Base-by-base conservation (phyloP, 1,139 yeast species). In the Candida labiduridarum region DNA sequence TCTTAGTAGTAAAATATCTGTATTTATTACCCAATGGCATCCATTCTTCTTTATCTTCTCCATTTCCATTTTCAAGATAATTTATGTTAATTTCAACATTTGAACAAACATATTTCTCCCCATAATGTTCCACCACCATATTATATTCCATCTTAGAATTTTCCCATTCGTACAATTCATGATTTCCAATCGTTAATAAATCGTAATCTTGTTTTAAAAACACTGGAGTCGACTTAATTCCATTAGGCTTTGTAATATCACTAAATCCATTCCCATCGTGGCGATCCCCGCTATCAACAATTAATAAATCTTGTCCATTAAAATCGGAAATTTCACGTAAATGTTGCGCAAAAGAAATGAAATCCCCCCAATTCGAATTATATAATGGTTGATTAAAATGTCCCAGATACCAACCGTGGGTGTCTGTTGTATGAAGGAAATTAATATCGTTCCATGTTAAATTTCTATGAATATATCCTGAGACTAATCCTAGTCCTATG, bases 401-500 rank as follows among this genome's bases (percentile, higher is more conserved):
- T 0, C 98, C 97, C 4, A 92, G 83, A 54, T 87, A 82, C 98
- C 98, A 94, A 0, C 94, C 95, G 65, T 94, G 99, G 2, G 97
- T 92, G 60, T 94, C 99, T 0, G 98, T 94, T 1, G 98, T 91
- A 60, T 91, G 97, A 35, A 92, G 61, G 59, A 94, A 87, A 70
- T 94, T 94, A 48, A 92, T 55, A 53, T 85, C 81, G 1, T 91
- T 89, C 80, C 91, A 78, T 8, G 69, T 64, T 29, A 90, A 61
- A 27, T 80, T 78, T 47, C 92, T 35, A 36, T 45, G 47, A n/a
- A 12, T 22, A 19, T 38, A 38, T 14, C 38, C 38, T 15, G 15
- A 34, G 2, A 34, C 38, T 15, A 15, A 10, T 14, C 11, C 38
- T n/a, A 34, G 14, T n/a, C 18, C 14, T 15, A 36, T 6, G 7